Evolutionary conservation across 116 monocot genomes (phyloP).

Genomic region (Iris pallida): DNA sequence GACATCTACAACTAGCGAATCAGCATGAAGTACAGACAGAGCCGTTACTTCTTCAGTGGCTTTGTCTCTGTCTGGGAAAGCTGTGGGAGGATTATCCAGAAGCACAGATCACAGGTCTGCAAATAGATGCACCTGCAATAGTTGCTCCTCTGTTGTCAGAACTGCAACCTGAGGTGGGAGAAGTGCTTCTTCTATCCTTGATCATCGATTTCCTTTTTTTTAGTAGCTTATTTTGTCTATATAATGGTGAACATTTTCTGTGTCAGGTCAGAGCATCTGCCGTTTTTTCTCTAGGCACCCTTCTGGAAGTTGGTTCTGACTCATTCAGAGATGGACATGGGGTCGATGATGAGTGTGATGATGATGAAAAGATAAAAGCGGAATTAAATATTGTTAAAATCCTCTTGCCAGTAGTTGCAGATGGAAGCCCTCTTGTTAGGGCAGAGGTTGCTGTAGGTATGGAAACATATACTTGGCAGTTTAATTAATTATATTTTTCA

Average conservation of each 20-base stretch:
- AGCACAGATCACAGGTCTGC: conserved; percentile 71
- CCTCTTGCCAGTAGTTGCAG: conserved; percentile 57
- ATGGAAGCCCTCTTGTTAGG: conserved; percentile 94
- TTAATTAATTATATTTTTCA: too few species aligned
- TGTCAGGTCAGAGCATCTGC: conserved; percentile 95
- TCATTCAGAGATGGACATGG: conserved; percentile 44
- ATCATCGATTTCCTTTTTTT: too few species aligned
- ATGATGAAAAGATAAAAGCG: conserved; percentile 81
- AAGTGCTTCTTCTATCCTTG: neutral
- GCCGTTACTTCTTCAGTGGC: conserved; percentile 95
- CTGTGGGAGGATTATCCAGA: conserved; percentile 94
- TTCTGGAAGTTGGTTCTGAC: conserved; percentile 62
- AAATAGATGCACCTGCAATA: conserved; percentile 64
- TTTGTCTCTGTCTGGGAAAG: conserved; percentile 91
- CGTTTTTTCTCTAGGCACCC: conserved; percentile 82
- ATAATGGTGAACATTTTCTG: neutral
- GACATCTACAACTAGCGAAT: conserved; percentile 65
- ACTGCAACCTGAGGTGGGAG: conserved; percentile 84
- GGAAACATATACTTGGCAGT: neutral
- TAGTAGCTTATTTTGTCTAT: too few species aligned
- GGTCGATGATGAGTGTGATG: conserved; percentile 72
- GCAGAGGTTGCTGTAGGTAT: conserved; percentile 92
- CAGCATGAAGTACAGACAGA: conserved; percentile 75
- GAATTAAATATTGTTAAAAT: conserved; percentile 65
- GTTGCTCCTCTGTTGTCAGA: conserved; percentile 58